Evolutionary conservation across 78 protist species (phyloP).

Genomic region (Tieghemostelium lacteum): DNA sequence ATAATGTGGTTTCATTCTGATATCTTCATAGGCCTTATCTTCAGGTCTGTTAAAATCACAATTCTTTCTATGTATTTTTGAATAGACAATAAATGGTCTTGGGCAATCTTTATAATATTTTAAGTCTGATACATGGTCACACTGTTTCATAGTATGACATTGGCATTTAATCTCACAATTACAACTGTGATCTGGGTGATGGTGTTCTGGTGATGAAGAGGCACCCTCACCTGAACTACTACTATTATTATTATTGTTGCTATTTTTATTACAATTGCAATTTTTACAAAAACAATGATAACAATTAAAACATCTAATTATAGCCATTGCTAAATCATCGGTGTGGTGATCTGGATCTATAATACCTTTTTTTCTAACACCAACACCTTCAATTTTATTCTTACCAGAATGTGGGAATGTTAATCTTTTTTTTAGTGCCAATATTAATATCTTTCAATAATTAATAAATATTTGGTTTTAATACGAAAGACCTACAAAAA

Average conservation of each 20-base stretch:
- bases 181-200: background rate
- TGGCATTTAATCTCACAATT: background rate
- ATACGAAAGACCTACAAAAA: conserved; percentile 10
- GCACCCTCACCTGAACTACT: background rate
- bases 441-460: background rate
- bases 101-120: background rate
- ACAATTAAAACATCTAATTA: conserved; percentile 49
- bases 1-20: conserved; percentile 9
- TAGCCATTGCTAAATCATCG: conserved; percentile 8
- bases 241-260: background rate
- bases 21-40: conserved; percentile 30
- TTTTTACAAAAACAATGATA: background rate
- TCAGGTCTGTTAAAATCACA: conserved; percentile 59
- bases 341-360: conserved; percentile 44
- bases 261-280: background rate
- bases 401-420: conserved; percentile 71
- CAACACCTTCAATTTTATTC: conserved; percentile 9
- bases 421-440: background rate
- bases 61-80: conserved; percentile 48
- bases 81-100: conserved; percentile 61
- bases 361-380: conserved; percentile 35
- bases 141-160: too few relatives aligned
- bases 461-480: background rate
- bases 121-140: background rate
- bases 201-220: background rate